Percentiles rank a stretch among this genome's conserved stretches.
Evolutionary conservation across 1,284 basidiomycete genomes (phyloP).

Genomic region (Phylloporus gajari): DNA sequence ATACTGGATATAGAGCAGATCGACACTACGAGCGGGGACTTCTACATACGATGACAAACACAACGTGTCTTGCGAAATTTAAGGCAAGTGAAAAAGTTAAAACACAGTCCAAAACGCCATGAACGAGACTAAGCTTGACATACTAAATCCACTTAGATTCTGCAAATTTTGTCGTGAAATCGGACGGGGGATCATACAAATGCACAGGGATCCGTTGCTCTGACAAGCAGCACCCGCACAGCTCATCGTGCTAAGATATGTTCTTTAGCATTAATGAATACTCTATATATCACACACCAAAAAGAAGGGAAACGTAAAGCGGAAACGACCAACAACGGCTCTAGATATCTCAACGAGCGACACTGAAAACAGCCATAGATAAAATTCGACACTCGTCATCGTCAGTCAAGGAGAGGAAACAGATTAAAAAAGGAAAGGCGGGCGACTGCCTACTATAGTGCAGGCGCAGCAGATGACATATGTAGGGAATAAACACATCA

Average conservation of each 20-base stretch:
- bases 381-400: slow-evolving; percentile 2
- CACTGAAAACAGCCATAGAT: neutral
- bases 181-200: too few species aligned
- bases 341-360: neutral
- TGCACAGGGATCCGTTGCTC: too few species aligned
- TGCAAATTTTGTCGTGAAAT: too few species aligned
- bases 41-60: too few species aligned
- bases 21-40: too few species aligned
- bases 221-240: too few species aligned
- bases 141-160: too few species aligned
- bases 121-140: too few species aligned
- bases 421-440: slow-evolving; percentile 1
- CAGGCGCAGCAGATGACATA: neutral
- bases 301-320: neutral
- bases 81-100: too few species aligned
- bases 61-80: too few species aligned
- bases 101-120: too few species aligned
- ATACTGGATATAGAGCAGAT: too few species aligned
- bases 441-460: neutral
- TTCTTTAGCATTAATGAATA: slow-evolving; percentile 5
- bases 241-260: neutral
- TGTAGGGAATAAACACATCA: slow-evolving; percentile 8
- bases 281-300: slow-evolving; percentile 2
- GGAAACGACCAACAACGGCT: neutral
- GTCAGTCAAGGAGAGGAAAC: slow-evolving; percentile 4